Percentiles rank a stretch among this genome's conserved stretches.
These are phyloP conservation scores for Adansonia digitata DNA, from an alignment of 345 rosid genomes.

Conservation along the genomic window DNA sequence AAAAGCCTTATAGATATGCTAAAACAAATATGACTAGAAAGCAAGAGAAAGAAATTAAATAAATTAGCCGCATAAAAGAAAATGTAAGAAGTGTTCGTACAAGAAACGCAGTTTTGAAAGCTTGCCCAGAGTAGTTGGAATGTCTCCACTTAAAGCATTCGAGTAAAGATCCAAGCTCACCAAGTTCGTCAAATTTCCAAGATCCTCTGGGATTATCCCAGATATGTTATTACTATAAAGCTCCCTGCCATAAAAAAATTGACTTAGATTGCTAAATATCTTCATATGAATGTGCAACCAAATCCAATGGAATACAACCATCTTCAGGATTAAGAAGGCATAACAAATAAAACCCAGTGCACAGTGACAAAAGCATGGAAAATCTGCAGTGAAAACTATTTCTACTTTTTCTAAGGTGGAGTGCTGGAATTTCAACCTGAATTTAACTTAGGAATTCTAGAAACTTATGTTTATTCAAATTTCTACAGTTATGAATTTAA, in stretches of 20 bases:
- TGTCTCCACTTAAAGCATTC: constrained; percentile 51
- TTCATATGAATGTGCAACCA: background rate
- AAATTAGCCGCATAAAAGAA: background rate
- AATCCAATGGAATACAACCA: background rate
- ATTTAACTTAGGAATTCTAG: background rate
- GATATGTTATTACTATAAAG: constrained; percentile 68
- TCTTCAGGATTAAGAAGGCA: background rate
- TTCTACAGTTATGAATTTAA: background rate
- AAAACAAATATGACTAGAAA: background rate
- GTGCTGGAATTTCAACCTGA: background rate
- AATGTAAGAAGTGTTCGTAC: constrained; percentile 39
- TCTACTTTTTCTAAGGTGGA: background rate
- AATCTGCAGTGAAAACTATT: background rate
- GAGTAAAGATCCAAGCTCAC: constrained; percentile 96
- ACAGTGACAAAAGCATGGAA: background rate
- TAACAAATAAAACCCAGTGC: background rate
- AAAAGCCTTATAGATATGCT: background rate
- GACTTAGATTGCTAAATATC: background rate
- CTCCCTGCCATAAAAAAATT: constrained; percentile 51
- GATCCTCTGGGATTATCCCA: constrained; percentile 70
- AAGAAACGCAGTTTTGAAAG: constrained; percentile 64
- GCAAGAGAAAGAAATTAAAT: background rate
- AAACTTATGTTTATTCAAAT: background rate
- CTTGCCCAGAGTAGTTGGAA: constrained; percentile 55
- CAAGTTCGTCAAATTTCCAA: constrained; percentile 71